These are phyloP conservation scores for Choiromyces venosus DNA, from an alignment of 495 filamentous ascomycete species.

Conservation along the genomic window DNA sequence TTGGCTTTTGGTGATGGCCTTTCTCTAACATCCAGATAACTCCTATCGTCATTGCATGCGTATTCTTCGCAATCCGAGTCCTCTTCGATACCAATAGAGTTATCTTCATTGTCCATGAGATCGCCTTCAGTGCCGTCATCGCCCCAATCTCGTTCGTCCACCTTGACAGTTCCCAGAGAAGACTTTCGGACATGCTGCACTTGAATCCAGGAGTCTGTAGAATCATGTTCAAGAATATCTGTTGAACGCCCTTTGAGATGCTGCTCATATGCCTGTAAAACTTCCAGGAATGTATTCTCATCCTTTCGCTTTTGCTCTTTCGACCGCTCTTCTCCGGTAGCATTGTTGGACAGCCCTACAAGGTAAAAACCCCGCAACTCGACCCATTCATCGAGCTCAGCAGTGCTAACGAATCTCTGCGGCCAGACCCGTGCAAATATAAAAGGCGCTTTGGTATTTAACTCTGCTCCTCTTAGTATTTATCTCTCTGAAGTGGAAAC, in stretches of 20 bases:
- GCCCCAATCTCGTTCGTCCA: constrained; percentile 52
- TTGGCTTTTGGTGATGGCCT: constrained; percentile 7
- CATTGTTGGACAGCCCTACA: constrained; percentile 49
- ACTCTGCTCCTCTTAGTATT: constrained; percentile 43
- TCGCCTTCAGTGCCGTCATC: constrained; percentile 46
- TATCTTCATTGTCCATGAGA: constrained; percentile 29
- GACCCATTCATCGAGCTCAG: constrained; percentile 20
- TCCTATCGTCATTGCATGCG: constrained; percentile 40
- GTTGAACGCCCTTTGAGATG: constrained; percentile 47
- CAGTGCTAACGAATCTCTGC: constrained; percentile 47
- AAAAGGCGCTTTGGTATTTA: constrained; percentile 47
- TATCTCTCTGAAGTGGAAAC: constrained; percentile 6
- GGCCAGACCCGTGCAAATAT: constrained; percentile 56
- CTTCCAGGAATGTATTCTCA: constrained; percentile 43
- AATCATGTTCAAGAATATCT: constrained; percentile 45
- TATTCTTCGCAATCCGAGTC: constrained; percentile 37
- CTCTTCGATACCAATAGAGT: constrained; percentile 18
- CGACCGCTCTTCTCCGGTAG: constrained; percentile 11
- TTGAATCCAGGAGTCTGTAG: constrained; percentile 48
- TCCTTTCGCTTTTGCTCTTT: constrained; percentile 42
- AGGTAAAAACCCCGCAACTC: constrained; percentile 51
- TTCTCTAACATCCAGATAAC: constrained; percentile 39
- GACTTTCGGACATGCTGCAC: constrained; percentile 44
- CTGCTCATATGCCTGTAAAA: constrained; percentile 49
- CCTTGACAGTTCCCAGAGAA: constrained; percentile 44